Evolutionary conservation across 2,329 filamentous ascomycete genomes (phyloP), one percentile per base, ranked within the genome.

Genomic region (Arthrinium phaeospermum): DNA sequence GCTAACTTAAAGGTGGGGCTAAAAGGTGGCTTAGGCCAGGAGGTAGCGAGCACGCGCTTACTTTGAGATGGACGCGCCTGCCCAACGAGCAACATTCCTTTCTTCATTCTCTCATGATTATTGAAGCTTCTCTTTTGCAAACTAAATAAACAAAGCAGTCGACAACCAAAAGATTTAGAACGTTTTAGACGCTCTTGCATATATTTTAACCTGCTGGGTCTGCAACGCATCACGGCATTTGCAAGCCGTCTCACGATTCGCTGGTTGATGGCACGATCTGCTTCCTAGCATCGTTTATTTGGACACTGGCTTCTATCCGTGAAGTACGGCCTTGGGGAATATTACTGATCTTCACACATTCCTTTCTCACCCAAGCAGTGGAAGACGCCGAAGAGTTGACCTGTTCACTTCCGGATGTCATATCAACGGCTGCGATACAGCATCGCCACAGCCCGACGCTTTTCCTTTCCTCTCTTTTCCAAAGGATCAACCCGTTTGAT

Each of bases 1-100:
- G 57, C 34, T 14, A 37, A 61, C 53, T 61, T 61, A 64, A 64
- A 64, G 57, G 57, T 64, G 57, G 57, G 57, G 57, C 57, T 5
- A 13, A 41, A n/a, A 30, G 30, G 57, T 64, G 57, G 57, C 57
- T 64, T n/a, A 41, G 34, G 34, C 19, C 57, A 41, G 57, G n/a
- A 41, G 19, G 19, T 64, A 41, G 16, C 16, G 10, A 14, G 34
- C n/a, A 64, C 57, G 57, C 57, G 57, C 57, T 64, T 64, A 14
- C 57, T 64, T 22, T 16, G 14, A 41, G 22, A 41, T 6, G 57
- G 34, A 64, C 57, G 57, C 57, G 57, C 34, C 10, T 12, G 16
- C 34, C 22, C 34, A 6, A 61, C 27, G 30, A 41, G 30, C 53
- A 61, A 37, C 30, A 0, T 41, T 41, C 34, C 57, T 22, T 41